Conservation (phyloP, 305 asterid species). For the Solanum hybrid region DNA sequence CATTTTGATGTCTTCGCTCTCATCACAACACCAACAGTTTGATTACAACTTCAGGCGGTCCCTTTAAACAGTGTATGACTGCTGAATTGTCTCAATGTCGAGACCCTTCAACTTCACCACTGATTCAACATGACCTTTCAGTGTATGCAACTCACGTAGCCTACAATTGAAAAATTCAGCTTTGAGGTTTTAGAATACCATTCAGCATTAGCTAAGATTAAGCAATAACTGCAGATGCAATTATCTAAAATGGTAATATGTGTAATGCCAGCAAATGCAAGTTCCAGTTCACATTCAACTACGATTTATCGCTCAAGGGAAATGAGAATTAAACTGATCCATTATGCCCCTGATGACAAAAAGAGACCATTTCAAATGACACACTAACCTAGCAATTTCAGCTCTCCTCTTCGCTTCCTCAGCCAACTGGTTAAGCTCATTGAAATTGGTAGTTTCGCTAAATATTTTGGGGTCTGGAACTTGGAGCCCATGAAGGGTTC, state of each 20-base stretch:
- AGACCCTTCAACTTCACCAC: constrained; percentile 94
- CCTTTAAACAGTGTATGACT: constrained; percentile 80
- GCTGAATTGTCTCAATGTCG: constrained; percentile 92
- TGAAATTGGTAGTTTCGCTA: constrained; percentile 64
- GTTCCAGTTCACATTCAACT: not conserved
- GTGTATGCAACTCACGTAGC: constrained; percentile 75
- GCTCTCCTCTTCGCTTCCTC: constrained; percentile 98
- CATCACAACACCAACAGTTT: not conserved
- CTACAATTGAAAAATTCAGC: constrained; percentile 18
- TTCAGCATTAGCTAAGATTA: not conserved
- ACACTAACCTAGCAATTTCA: constrained; percentile 80
- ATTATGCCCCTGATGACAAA: not conserved
- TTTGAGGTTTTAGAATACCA: not conserved
- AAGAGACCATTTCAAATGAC: not conserved
- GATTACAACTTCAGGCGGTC: constrained; percentile 6
- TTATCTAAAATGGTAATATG: not conserved
- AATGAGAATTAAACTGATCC: not conserved
- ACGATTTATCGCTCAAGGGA: not conserved
- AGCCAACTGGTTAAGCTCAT: constrained; percentile 94
- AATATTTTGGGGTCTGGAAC: constrained; percentile 91
- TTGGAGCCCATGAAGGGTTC: constrained; percentile 96
- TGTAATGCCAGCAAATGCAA: not conserved
- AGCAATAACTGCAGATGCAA: not conserved
- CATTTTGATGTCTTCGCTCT: constrained; percentile 7
- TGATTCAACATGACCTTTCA: constrained; percentile 93